Base-by-base conservation (phyloP, 192 early-diverging fungal species). In the Coemansia javaensis region DNA sequence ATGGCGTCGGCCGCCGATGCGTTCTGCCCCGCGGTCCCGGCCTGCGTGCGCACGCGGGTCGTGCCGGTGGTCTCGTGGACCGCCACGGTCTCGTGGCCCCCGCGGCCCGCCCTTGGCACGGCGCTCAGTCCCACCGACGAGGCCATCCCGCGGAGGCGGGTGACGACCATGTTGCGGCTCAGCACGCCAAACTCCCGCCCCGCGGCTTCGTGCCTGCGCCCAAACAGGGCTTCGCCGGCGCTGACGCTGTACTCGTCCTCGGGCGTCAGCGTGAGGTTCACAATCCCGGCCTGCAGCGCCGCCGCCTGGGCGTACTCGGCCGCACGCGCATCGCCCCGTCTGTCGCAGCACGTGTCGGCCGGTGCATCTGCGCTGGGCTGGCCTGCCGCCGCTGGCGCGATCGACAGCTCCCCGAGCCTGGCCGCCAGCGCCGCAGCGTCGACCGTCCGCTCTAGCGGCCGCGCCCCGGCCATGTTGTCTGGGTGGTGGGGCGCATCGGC, bases 251-350 rank as follows among this genome's bases (percentile, higher is more conserved):
- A 74, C 34, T 66, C 52, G 21, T 54, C 32, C 17, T 50, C 37
- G 9, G 70, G 70, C 5, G 70, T 62, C 40, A 74, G 42, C 12
- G 48, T 49, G 11, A 74, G 42, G n/a, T 74, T 66, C 15, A 51
- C 31, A 5, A 62, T 16, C 39, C 55, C 54, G 7, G 70, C 49
- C 42, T 58, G 63, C 50, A 63, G 25, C 15, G 30, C 30, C 9
- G 54, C 51, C 9, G 50, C 12, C 12, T 60, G 45, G 23, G 53
- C 70, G 25, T 66, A 62, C n/a, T 17, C 20, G 2, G 25, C 20
- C 6, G 32, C 22, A 16, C 11, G 20, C 5, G 13, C 8, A 5
- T 50, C 14, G 21, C 37, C 25, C 28, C n/a, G 1, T 23, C 36
- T 41, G 40, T 27, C 46, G 21, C n/a, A 31, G 14, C 17, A 21